These are phyloP conservation scores for Sarocladium kiliense DNA, from an alignment of 2,329 filamentous ascomycete species.

Conservation along the genomic window DNA sequence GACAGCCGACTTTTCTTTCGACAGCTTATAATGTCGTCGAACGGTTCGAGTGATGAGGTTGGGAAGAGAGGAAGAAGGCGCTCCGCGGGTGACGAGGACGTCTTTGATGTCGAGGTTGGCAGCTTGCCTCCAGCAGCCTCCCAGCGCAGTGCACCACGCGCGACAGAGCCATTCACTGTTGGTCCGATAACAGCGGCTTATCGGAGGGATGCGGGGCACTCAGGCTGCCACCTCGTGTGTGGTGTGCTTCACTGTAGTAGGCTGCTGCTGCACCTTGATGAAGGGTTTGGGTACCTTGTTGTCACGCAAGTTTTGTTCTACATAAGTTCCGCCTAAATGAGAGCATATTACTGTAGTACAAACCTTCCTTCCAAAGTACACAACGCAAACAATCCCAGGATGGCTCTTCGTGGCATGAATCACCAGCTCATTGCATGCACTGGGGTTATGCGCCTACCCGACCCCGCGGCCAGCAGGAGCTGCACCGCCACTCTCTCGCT, in stretches of 20 bases:
- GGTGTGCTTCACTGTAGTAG: too few relatives aligned
- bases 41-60: too few relatives aligned
- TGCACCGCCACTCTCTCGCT: background rate
- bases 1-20: background rate
- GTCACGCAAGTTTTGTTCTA: too few relatives aligned
- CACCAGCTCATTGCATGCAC: background rate
- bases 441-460: background rate
- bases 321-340: too few relatives aligned
- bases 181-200: conserved; percentile 1
- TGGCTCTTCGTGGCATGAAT: too few relatives aligned
- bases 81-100: background rate
- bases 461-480: too few relatives aligned
- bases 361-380: background rate
- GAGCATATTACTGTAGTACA: too few relatives aligned
- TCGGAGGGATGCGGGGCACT: background rate
- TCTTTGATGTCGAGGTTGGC: background rate
- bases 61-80: background rate
- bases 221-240: background rate
- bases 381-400: background rate
- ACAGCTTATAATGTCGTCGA: background rate
- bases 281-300: background rate
- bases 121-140: background rate
- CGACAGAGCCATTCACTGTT: background rate
- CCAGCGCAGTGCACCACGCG: background rate
- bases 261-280: background rate